Evolutionary conservation across 2,329 filamentous ascomycete species (phyloP).

Genomic region (Alternaria incomplexa): DNA sequence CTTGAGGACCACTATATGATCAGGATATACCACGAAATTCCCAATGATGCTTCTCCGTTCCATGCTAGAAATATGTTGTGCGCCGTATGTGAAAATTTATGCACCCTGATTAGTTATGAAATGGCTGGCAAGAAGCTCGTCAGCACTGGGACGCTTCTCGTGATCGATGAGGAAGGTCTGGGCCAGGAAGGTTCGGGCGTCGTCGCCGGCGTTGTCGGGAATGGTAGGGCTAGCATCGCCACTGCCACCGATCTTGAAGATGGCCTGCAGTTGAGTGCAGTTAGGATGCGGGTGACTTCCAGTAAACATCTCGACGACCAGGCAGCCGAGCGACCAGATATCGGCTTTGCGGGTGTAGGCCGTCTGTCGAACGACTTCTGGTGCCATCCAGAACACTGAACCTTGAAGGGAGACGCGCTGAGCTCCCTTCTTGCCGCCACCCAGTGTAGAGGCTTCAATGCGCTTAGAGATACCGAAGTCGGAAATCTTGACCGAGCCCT

Average conservation of each 20-base stretch:
- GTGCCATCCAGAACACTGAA: constrained; percentile 99
- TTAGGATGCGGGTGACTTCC: constrained; percentile 95
- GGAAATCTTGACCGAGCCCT: constrained; percentile 98
- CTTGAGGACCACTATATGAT: neutral
- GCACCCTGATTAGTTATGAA: constrained; percentile 74
- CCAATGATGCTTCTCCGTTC: constrained; percentile 10
- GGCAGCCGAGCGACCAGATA: constrained; percentile 95
- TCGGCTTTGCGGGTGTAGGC: constrained; percentile 98
- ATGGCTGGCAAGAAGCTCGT: constrained; percentile 82
- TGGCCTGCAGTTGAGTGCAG: constrained; percentile 95
- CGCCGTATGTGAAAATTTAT: constrained; percentile 18
- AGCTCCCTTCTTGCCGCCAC: constrained; percentile 39
- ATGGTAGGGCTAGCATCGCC: constrained; percentile 86
- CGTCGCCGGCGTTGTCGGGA: constrained; percentile 82
- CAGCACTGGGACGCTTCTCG: constrained; percentile 87
- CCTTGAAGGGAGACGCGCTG: constrained; percentile 81
- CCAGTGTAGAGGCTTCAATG: constrained; percentile 85
- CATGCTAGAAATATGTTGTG: constrained; percentile 11
- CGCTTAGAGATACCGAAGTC: constrained; percentile 99
- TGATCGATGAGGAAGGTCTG: constrained; percentile 97
- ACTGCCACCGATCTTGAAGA: constrained; percentile 92
- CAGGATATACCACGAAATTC: neutral
- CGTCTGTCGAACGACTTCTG: constrained; percentile 96
- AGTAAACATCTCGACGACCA: constrained; percentile 99
- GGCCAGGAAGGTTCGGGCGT: constrained; percentile 81